These are phyloP conservation scores for Glonium stellatum DNA, from an alignment of 495 filamentous ascomycete species.

Conservation along the genomic window DNA sequence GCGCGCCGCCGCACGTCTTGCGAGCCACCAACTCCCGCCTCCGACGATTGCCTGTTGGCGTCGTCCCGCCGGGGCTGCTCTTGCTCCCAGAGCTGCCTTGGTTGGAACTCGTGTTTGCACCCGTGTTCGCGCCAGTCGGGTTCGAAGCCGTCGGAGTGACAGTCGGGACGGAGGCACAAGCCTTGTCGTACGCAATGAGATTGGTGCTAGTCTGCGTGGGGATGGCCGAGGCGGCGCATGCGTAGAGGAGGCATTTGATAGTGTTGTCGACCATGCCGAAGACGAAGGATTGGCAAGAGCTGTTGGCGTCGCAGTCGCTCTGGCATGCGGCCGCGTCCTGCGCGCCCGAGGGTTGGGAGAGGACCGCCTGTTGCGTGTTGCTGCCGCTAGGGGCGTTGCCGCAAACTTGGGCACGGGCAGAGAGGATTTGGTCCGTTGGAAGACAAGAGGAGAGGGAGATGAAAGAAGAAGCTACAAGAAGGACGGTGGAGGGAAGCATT, in stretches of 20 bases:
- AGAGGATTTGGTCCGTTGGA: slow-evolving; percentile 1
- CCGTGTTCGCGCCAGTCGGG: slow-evolving; percentile 8
- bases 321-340: slow-evolving; percentile 6
- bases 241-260: not conserved
- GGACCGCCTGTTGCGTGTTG: slow-evolving; percentile 1
- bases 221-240: not conserved
- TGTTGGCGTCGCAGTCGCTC: slow-evolving; percentile 4
- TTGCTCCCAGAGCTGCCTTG: not conserved
- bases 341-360: slow-evolving; percentile 1
- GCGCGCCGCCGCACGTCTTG: slow-evolving; percentile 5
- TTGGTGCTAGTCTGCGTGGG: not conserved
- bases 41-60: not conserved
- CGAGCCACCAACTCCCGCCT: not conserved
- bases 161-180: slow-evolving; percentile 7
- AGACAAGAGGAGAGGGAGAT: slow-evolving; percentile 1
- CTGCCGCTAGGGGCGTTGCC: slow-evolving; percentile 3
- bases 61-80: not conserved
- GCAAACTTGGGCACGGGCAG: not conserved
- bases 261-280: slow-evolving; percentile 9
- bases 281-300: slow-evolving; percentile 6
- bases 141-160: slow-evolving; percentile 6
- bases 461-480: not conserved
- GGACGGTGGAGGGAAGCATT: slow-evolving; percentile 10
- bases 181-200: slow-evolving; percentile 9
- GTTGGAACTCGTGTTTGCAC: not conserved